Base-by-base conservation (phyloP, 2,329 filamentous ascomycete species). In the Exophiala viscosa region DNA sequence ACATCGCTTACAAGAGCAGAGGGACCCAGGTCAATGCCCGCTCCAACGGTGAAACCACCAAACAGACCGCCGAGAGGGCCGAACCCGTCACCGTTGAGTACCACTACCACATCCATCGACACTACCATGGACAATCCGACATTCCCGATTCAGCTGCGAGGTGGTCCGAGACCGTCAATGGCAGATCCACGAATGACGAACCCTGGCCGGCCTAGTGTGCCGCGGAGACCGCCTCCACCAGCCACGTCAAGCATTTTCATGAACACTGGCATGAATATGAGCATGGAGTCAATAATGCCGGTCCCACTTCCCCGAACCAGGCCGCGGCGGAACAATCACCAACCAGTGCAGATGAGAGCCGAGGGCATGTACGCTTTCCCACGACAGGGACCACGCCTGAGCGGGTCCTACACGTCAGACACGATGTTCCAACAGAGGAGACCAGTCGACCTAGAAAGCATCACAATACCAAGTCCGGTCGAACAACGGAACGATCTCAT, bases 51-150 rank as follows among this genome's bases (percentile, higher is more conserved):
- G 43, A 52, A 10, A 31, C 20, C 35, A 20, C 14, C 45, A 28
- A 33, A 41, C 34, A 51, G 45, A 33, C 31, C 33, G 32, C 54
- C 17, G 55, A 45, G 50, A 33, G 46, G 40, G 13, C 42, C 49
- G 17, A 49, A 44, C 15, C 62, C 54, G 34, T 48, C 49, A 14
- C 23, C 23, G 23, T 49, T 48, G 31, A 58, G 65, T 66, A 71
- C 66, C 66, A 73, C 66, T 69, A 69, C 65, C 68, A 73, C 64
- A 60, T 68, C 63, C 65, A 73, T 67, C 64, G 66, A 65, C 65
- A 67, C 67, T 54, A 65, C 63, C 47, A 64, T 62, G 18, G 57
- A 63, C 51, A 65, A 57, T 40, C 54, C 31, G 13, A 36, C 23
- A 14, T 18, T 35, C 44, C 50, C 36, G 38, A 40, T 39, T 10